phyloP scores from a whole-genome alignment of 257 asterid genomes.

The Solanum sejunctum region DNA sequence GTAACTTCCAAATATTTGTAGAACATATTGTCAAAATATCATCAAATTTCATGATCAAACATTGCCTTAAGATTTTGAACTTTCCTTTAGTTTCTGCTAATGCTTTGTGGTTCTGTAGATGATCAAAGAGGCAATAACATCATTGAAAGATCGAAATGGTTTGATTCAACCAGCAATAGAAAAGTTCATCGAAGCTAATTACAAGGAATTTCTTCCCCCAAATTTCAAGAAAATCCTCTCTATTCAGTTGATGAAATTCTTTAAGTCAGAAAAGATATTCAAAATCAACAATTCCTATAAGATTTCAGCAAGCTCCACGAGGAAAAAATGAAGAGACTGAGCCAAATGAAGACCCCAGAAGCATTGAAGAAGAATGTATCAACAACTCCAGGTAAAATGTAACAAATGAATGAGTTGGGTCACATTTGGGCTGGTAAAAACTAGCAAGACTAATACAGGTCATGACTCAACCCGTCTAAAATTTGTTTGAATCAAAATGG shows the following conservation, averaged over 20 bases:
- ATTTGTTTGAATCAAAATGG: background rate
- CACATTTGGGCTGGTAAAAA: background rate
- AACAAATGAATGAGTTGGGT: background rate
- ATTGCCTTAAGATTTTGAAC: background rate
- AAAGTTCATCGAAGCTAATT: conserved; percentile 34
- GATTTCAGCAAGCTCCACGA: background rate
- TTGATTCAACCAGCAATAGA: conserved; percentile 62
- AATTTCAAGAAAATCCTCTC: conserved; percentile 38
- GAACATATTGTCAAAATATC: background rate
- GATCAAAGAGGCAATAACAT: conserved; percentile 43
- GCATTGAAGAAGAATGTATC: conserved; percentile 21
- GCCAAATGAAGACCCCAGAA: conserved; percentile 47
- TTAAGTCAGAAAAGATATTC: conserved; percentile 33
- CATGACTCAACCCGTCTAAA: background rate
- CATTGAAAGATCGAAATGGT: conserved; percentile 46
- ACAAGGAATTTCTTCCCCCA: conserved; percentile 25
- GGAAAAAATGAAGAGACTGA: conserved; percentile 24
- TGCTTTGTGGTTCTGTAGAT: conserved; percentile 13
- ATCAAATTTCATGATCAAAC: background rate
- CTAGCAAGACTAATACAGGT: background rate
- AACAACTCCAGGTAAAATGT: background rate
- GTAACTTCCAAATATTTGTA: background rate
- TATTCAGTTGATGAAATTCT: conserved; percentile 32
- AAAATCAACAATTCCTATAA: conserved; percentile 43
- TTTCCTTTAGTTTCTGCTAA: background rate